Base-by-base conservation (phyloP, 1,284 basidiomycete species). In the Malassezia restricta region DNA sequence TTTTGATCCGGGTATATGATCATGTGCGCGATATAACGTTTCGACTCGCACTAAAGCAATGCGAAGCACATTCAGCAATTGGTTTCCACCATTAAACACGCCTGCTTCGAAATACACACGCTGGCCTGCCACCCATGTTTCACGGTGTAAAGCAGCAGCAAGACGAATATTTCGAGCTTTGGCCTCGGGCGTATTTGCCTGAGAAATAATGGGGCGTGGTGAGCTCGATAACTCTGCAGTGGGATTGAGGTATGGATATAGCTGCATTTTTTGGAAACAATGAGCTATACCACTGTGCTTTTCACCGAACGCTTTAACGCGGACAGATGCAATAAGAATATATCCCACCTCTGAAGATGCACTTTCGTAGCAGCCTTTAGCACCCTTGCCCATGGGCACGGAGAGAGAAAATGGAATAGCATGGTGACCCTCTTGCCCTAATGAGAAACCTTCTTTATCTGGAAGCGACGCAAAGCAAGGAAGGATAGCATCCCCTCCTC, bases 81-180 rank as follows among this genome's bases (percentile, higher is more conserved):
- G 35, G 5, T 32, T 27, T 14, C 29, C 31, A 32, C 83, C 85
- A 71, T 95, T 95, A 47, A 76, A 75, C 17, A 91, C 81, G 6
- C 74, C 76, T 17, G 92, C 74, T 56, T 83, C 80, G 40, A 90
- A 79, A 72, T 81, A 82, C 58, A 87, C 84, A 33, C 79, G 78
- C 71, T 91, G 87, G 5, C 91, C 90, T 11, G 89, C 83, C 29
- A 94, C 77, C 86, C 89, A 95, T 37, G 80, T 78, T 17, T 81
- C 74, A 20, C 90, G 82, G 65, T 86, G 85, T 24, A 94, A 73
- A 39, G 78, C 79, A 0, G 84, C 85, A 9, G 80, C 82, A 17
- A 94, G 72, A 44, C 79, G 79, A n/a, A 92, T 80, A 49, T 74
- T 47, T 82, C 78, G 58, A 66, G 80, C 71, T 82, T 78, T 61